Percentiles rank a stretch among this genome's conserved stretches.
These are phyloP conservation scores for Phytophthora meadii DNA, from an alignment of 352 stramenopile species.

Conservation along the genomic window DNA sequence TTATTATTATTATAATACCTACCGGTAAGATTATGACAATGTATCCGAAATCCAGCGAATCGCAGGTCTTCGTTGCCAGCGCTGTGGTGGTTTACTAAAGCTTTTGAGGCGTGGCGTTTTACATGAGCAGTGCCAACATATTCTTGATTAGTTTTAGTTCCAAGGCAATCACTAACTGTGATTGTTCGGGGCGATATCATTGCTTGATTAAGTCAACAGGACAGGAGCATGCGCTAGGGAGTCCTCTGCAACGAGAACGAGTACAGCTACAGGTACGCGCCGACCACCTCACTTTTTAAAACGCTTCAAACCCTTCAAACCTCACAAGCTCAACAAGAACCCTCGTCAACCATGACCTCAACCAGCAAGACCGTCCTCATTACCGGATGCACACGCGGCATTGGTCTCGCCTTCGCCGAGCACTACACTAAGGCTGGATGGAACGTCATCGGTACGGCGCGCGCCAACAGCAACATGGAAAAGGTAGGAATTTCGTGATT, in stretches of 20 bases:
- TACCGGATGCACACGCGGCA: slow-evolving; percentile 25
- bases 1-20: too few relatives aligned
- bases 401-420: slow-evolving; percentile 42
- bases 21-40: too few relatives aligned
- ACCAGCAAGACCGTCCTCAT: slow-evolving; percentile 20
- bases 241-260: too few relatives aligned
- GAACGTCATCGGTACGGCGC: slow-evolving; percentile 13
- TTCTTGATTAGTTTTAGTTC: too few relatives aligned
- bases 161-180: neutral
- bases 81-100: too few relatives aligned
- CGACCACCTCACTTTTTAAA: slow-evolving; percentile 14
- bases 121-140: too few relatives aligned
- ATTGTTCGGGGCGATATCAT: neutral
- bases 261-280: too few relatives aligned
- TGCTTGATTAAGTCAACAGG: neutral
- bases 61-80: too few relatives aligned
- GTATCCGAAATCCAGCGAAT: too few relatives aligned
- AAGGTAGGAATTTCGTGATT: neutral
- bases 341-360: slow-evolving; percentile 3
- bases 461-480: slow-evolving; percentile 10
- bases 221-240: too few relatives aligned
- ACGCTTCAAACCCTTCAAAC: neutral
- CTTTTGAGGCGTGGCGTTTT: too few relatives aligned
- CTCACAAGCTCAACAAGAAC: neutral
- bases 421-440: slow-evolving; percentile 33